Base-by-base conservation (phyloP, 1,139 yeast species). In the Torulaspora globosa region DNA sequence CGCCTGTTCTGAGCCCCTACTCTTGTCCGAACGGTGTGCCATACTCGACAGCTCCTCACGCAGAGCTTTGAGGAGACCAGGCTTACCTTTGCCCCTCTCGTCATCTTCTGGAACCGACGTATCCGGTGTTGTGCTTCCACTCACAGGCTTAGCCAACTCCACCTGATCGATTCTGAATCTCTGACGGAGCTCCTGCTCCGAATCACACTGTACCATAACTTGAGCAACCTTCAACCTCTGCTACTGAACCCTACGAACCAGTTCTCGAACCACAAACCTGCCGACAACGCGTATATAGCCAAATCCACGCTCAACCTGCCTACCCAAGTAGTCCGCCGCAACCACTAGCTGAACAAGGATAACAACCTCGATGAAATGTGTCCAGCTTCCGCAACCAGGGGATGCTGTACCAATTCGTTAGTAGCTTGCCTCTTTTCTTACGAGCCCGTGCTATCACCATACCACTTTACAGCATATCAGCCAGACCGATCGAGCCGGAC, bases 141-240 rank as follows among this genome's bases (percentile, higher is more conserved):
- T 39, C 16, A 39, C 42, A 15, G 42, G 42, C 32, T 32, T 39
- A 8, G 42, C 26, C n/a, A 26, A 26, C 18, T 39, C 42, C 18
- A 24, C 36, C 12, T 18, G 39, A n/a, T 41, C 47, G 26, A 19
- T 31, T 24, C 26, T 39, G 23, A 32, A 15, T 32, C 47, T 34
- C 33, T 39, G 47, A 5, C 46, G 44, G 27, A 47, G 14, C 27
- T 41, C 38, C 19, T 35, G 46, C n/a, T 28, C 39, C 26, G 14
- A 16, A 12, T 38, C 44, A 21, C 14, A 40, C 40, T 39, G 30
- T 11, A 12, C 36, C 42, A 39, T 39, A 2, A 14, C 16, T 24
- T 26, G 7, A 34, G 6, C 24, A 9, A 12, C 10, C 24, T 39
- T 18, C 28, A 27, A 29, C 32, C 18, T 26, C 12, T 5, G 6